These are phyloP conservation scores for Macaranga tanarius DNA, from an alignment of 441 rosid species.

Conservation along the genomic window DNA sequence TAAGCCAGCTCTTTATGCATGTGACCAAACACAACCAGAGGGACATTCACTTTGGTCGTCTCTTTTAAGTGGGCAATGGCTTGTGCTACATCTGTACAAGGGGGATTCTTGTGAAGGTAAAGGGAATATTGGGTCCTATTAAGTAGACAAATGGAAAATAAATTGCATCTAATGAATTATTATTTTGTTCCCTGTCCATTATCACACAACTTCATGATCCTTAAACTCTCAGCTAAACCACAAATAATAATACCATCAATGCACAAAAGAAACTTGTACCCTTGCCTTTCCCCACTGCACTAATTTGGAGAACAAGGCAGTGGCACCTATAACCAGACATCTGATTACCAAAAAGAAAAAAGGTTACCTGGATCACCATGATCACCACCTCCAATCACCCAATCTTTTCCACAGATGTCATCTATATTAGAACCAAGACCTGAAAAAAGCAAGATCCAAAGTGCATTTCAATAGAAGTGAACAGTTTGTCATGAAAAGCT, in stretches of 20 bases:
- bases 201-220: conserved; percentile 14
- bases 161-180: conserved; percentile 12
- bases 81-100: conserved; percentile 64
- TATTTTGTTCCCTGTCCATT: neutral
- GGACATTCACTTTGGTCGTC: conserved; percentile 36
- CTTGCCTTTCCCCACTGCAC: neutral
- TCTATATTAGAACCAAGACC: conserved; percentile 76
- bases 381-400: conserved; percentile 70
- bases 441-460: conserved; percentile 28
- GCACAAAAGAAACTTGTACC: conserved; percentile 8
- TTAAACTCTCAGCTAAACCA: neutral
- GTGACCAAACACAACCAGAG: conserved; percentile 85
- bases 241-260: neutral
- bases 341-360: conserved; percentile 8
- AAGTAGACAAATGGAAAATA: neutral
- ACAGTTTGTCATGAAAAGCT: conserved; percentile 13
- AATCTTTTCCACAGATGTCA: conserved; percentile 87
- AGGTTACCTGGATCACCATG: conserved; percentile 85
- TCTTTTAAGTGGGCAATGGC: conserved; percentile 63
- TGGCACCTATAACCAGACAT: conserved; percentile 7
- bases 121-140: neutral
- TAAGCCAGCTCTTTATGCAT: conserved; percentile 80
- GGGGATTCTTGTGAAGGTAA: conserved; percentile 17
- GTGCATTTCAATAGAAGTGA: conserved; percentile 10
- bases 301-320: neutral